Base-by-base conservation (phyloP, 2,329 filamentous ascomycete genomes). In the Penicillium palitans region DNA sequence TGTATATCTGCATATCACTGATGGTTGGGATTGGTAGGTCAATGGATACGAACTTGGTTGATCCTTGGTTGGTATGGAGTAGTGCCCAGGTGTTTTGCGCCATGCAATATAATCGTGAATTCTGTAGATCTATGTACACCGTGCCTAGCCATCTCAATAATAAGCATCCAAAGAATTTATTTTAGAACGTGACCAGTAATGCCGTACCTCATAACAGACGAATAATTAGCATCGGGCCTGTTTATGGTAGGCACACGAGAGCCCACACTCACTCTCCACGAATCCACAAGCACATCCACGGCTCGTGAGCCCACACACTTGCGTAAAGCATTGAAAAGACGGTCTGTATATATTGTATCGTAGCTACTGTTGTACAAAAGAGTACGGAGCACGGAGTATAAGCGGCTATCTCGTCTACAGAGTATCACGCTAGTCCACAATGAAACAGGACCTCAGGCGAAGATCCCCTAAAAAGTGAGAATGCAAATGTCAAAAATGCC, bases 381-480 rank as follows among this genome's bases (percentile, higher is more conserved):
- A 29, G 17, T 3, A 46, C 6, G 9, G 24, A 24, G 8, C 2
- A 52, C 6, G 31, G 15, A 37, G 17, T 5, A 52, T 6, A 39
- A 37, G 51, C 55, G 42, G 49, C 35, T 37, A 54, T 48, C 50
- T 35, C 42, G 35, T 45, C 27, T 44, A 35, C 19, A 13, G n/a
- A 19, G 15, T 15, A 31, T 21, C 24, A 37, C 47, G 21, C 47
- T 45, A 33, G n/a, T 29, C 24, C 9, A 4, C 25, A 42, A 39
- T 41, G 19, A 31, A 35, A 44, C 24, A 60, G 59, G 48, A n/a
- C 21, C 56, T 59, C 54, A 50, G 44, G 40, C 35, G 37, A 47
- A 48, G 35, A 60, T 59, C 58, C 53, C 60, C 53, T 54, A 58
- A 61, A 29, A 33, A 57, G 31, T 10, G 19, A 47, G 48, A 39